Evolutionary conservation across 306 rosid species (phyloP).

Genomic region (Casuarina cunninghamiana): DNA sequence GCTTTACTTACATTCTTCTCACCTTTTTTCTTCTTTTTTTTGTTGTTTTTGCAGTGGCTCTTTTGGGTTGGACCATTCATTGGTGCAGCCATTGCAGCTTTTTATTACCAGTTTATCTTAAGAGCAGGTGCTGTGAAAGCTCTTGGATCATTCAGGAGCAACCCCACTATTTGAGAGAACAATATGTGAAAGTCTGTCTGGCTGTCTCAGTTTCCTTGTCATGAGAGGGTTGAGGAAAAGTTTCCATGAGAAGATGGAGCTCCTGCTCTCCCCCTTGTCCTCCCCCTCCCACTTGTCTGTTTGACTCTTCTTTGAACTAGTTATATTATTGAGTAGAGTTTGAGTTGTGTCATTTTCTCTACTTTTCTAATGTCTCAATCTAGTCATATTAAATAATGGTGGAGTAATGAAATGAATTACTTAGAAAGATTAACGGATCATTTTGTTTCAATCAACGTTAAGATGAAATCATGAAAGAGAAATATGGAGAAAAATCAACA

Average conservation of each 20-base stretch:
- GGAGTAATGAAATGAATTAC: too few species aligned
- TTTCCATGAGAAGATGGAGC: conserved; percentile 34
- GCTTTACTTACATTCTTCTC: conserved; percentile 1
- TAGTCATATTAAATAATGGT: neutral
- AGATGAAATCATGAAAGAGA: too few species aligned
- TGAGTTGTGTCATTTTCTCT: neutral
- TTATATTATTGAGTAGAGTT: neutral
- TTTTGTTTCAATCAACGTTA: too few species aligned
- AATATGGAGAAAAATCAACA: too few species aligned
- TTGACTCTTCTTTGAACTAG: conserved; percentile 27
- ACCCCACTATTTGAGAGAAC: conserved; percentile 42
- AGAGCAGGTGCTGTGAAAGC: conserved; percentile 88
- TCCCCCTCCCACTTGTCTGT: conserved; percentile 22
- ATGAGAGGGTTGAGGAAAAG: conserved; percentile 22
- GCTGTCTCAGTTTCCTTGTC: neutral
- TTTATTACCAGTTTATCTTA: conserved; percentile 92
- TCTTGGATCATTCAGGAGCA: conserved; percentile 94
- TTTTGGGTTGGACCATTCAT: conserved; percentile 94
- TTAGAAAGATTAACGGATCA: too few species aligned
- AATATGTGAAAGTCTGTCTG: neutral
- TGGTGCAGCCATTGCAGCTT: conserved; percentile 94
- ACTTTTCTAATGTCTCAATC: neutral
- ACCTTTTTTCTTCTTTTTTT: conserved; percentile 15
- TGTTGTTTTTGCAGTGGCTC: conserved; percentile 56
- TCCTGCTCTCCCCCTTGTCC: conserved; percentile 35